Base-by-base conservation (phyloP, 1,284 basidiomycete genomes). In the Fomitiporia mediterranea region DNA sequence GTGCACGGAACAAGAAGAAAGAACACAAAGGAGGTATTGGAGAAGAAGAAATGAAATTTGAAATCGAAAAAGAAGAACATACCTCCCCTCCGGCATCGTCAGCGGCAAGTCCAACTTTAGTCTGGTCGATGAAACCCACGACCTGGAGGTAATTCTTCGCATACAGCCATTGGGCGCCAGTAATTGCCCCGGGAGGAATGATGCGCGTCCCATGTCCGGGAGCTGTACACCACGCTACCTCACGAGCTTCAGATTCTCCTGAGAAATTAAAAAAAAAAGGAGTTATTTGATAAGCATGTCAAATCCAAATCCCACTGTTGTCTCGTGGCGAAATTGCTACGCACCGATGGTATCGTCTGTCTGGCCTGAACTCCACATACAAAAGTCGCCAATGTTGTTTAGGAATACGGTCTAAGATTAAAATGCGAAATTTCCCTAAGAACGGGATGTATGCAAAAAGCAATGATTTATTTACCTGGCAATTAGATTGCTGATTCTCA, bases 171-270 rank as follows among this genome's bases (percentile, higher is more conserved):
- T 82, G 80, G 0, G 79, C 74, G 42, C 77, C 81, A 0, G 64
- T 66, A 5, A 82, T 67, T n/a, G 78, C 71, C 25, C 75, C 80
- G 2, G 62, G 63, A 2, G 83, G 82, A 39, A 86, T 80, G 52
- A 84, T 64, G 55, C 83, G 81, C 1, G 80, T 72, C 1, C 84
- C 84, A 32, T 74, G 73, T 1, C 77, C 77, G 11, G 74, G 66
- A 61, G 76, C 77, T 19, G 78, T 78, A 64, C 85, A 88, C 77
- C 78, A 88, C 0, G 83, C 80, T 5, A 88, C 79, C 63, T 77
- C 81, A 56, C 73, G 68, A 44, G 73, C 78, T 64, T 88, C 85
- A 4, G 76, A 76, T 58, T 85, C 73, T 37, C 78, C 77, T 56
- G 25, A 6, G 3, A 43, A 32, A n/a, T n/a, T 39, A 4, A 39